These are phyloP conservation scores for Alternaria tenuissima DNA, from an alignment of 2,329 filamentous ascomycete species.

Conservation along the genomic window DNA sequence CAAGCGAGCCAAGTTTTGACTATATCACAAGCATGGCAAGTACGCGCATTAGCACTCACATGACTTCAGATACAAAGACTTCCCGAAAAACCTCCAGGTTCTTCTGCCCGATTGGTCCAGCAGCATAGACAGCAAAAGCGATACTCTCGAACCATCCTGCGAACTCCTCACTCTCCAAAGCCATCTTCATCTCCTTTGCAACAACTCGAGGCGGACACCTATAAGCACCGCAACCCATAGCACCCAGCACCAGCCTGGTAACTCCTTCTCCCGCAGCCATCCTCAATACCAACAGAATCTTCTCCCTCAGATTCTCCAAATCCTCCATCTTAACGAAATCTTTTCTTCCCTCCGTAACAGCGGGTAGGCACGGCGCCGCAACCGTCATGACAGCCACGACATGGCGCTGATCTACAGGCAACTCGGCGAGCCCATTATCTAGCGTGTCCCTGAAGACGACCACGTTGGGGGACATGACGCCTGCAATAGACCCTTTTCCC, in stretches of 20 bases:
- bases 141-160: conserved; percentile 31
- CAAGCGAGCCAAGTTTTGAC: background rate
- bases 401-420: conserved; percentile 17
- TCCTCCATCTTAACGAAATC: conserved; percentile 19
- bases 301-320: conserved; percentile 24
- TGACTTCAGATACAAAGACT: background rate
- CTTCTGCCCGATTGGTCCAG: conserved; percentile 17
- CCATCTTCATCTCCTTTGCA: conserved; percentile 27
- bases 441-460: conserved; percentile 34
- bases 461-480: conserved; percentile 29
- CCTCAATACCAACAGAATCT: conserved; percentile 28
- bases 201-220: conserved; percentile 28
- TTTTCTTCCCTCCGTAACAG: conserved; percentile 11
- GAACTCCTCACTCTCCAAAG: conserved; percentile 27
- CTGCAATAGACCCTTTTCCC: conserved; percentile 26
- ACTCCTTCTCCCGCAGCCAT: conserved; percentile 26
- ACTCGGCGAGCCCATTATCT: conserved; percentile 22
- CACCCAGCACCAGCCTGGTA: conserved; percentile 31
- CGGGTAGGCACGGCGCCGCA: conserved; percentile 25
- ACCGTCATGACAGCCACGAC: conserved; percentile 31
- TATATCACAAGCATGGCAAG: background rate
- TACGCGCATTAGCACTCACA: background rate
- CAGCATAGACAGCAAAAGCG: conserved; percentile 29
- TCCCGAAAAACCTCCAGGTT: conserved; percentile 18
- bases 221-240: conserved; percentile 38